A percentile compares a stretch with the other conserved stretches of the same genome.
These are phyloP conservation scores for Didymosphaeria variabile DNA, from an alignment of 2,329 filamentous ascomycete genomes.

Conservation along the genomic window DNA sequence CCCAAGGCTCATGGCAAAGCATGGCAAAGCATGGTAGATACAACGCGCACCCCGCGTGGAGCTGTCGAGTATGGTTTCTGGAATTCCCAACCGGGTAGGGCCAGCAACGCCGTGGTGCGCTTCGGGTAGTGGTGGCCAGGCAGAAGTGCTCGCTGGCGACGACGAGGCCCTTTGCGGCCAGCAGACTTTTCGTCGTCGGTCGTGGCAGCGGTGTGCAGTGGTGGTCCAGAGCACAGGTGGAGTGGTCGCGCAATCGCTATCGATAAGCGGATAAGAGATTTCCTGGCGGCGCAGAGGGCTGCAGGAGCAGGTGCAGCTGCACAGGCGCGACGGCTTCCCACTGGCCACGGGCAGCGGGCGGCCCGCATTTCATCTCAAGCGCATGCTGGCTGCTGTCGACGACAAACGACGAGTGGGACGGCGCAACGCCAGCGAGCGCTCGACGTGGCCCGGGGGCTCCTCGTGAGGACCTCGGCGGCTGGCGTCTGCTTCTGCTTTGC, in stretches of 20 bases:
- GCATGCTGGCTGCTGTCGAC: constrained; percentile 29
- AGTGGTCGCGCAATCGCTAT: constrained; percentile 38
- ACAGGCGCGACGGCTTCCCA: constrained; percentile 22
- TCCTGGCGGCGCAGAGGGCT: constrained; percentile 25
- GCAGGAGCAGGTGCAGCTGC: constrained; percentile 31
- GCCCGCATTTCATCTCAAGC: constrained; percentile 46
- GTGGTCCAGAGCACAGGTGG: constrained; percentile 4
- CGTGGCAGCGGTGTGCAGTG: background rate
- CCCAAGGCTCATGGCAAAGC: background rate
- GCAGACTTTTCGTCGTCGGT: background rate
- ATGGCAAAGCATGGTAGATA: background rate
- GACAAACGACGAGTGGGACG: constrained; percentile 14
- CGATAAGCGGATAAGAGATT: constrained; percentile 48
- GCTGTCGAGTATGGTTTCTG: background rate
- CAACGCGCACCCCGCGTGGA: background rate
- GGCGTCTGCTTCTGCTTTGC: constrained; percentile 3
- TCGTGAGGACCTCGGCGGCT: constrained; percentile 12
- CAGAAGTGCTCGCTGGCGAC: background rate
- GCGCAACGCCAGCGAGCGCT: constrained; percentile 21
- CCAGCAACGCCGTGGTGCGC: background rate
- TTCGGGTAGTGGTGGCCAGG: too few species aligned
- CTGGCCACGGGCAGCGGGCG: constrained; percentile 25
- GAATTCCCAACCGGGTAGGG: background rate
- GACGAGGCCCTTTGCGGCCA: background rate
- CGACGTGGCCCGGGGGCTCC: background rate